phyloP scores from a whole-genome alignment of 75 land plant species.

The Isoetes taiwanensis region DNA sequence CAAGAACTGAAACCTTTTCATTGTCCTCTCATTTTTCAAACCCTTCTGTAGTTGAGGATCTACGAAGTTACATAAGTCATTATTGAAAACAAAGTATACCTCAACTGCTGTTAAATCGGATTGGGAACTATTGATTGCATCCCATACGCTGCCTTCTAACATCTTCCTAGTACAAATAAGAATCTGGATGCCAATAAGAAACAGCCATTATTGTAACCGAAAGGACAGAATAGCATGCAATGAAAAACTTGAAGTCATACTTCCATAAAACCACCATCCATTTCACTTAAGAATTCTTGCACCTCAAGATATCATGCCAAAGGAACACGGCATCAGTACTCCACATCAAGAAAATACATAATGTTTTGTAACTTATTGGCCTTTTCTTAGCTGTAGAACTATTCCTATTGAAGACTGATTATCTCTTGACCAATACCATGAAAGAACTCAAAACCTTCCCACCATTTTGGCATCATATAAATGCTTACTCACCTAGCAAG shows the following conservation, averaged over 20 bases:
- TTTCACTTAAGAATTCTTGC: slow-evolving; percentile 38
- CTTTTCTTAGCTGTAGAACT: too few species aligned
- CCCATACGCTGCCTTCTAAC: slow-evolving; percentile 53
- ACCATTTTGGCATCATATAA: too few species aligned
- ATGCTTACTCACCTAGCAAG: too few species aligned
- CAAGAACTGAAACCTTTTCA: neutral
- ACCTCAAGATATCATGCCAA: too few species aligned
- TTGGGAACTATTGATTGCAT: slow-evolving; percentile 49
- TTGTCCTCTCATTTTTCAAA: neutral
- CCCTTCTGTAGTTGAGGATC: neutral
- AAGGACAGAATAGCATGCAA: neutral
- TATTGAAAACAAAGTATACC: slow-evolving; percentile 17
- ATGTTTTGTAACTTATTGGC: too few species aligned
- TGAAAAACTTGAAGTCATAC: slow-evolving; percentile 14
- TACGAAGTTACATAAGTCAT: neutral
- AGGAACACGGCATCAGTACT: too few species aligned
- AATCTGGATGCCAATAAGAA: slow-evolving; percentile 25
- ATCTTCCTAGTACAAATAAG: slow-evolving; percentile 59
- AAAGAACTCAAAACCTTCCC: too few species aligned
- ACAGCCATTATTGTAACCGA: neutral
- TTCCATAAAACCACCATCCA: slow-evolving; percentile 74
- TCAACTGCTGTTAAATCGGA: slow-evolving; percentile 31
- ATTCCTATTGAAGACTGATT: too few species aligned
- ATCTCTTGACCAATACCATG: too few species aligned
- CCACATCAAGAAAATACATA: too few species aligned